Conservation (phyloP, 176 grass and related monocot genomes). For the Bromus sterilis region DNA sequence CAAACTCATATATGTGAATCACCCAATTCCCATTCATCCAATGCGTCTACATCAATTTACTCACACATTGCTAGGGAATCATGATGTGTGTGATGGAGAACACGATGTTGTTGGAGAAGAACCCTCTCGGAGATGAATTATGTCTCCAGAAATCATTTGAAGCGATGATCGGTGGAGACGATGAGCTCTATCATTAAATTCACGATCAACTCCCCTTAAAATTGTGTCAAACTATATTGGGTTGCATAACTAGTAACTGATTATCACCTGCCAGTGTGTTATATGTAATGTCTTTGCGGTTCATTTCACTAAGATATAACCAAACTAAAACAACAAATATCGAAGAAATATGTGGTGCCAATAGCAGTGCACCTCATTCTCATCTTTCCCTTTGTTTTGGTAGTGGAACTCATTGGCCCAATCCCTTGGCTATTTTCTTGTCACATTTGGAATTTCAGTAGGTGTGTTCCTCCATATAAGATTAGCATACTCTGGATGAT, state of each 20-base stretch:
- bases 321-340: not conserved
- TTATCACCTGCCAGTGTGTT: not conserved
- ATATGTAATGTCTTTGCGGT: too few species aligned
- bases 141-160: too few species aligned
- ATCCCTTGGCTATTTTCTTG: not conserved
- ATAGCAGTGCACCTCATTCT: slow-evolving; percentile 17
- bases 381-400: slow-evolving; percentile 30
- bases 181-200: not conserved
- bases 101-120: too few species aligned
- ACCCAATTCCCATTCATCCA: too few species aligned
- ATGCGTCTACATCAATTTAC: too few species aligned
- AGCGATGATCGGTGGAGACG: not conserved
- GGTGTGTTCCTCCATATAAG: slow-evolving; percentile 44
- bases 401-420: slow-evolving; percentile 44
- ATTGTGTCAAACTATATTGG: not conserved
- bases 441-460: not conserved
- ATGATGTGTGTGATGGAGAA: too few species aligned
- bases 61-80: too few species aligned
- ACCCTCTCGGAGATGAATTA: too few species aligned
- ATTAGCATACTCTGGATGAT: slow-evolving; percentile 75
- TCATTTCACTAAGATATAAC: not conserved
- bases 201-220: not conserved
- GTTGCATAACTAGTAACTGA: not conserved
- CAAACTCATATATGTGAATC: too few species aligned
- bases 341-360: not conserved